phyloP scores from a whole-genome alignment of 257 asterid species.

The Lithospermum erythrorhizon region DNA sequence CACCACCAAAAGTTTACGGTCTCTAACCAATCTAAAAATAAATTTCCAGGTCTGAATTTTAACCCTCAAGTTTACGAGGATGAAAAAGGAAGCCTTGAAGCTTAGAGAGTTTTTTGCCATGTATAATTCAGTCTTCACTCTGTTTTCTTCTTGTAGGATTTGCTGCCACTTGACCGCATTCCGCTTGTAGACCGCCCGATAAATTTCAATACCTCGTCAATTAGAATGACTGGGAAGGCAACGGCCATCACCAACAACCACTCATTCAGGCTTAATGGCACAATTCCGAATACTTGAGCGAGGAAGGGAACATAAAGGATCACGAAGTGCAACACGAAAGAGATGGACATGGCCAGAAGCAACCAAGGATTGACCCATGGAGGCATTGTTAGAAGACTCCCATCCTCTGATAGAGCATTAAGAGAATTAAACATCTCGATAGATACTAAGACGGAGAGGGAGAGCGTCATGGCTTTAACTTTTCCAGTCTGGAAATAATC shows the following conservation, averaged over 20 bases:
- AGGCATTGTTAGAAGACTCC: constrained; percentile 87
- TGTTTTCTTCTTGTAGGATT: constrained; percentile 41
- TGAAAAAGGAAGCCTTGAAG: not conserved
- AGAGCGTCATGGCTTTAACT: constrained; percentile 92
- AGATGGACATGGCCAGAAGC: constrained; percentile 87
- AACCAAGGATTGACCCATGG: constrained; percentile 99
- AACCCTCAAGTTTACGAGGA: not conserved
- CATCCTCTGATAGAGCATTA: constrained; percentile 94
- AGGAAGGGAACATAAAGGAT: constrained; percentile 92
- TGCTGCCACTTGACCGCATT: constrained; percentile 22
- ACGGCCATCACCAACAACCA: constrained; percentile 79
- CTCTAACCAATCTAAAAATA: not conserved
- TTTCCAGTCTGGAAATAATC: constrained; percentile 87
- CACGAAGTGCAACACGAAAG: constrained; percentile 89
- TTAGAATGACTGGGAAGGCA: constrained; percentile 72
- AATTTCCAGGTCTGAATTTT: not conserved
- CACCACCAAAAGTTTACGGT: not conserved
- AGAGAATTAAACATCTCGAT: constrained; percentile 97
- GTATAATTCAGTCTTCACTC: constrained; percentile 29
- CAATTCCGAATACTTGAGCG: constrained; percentile 78
- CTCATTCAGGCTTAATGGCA: constrained; percentile 77
- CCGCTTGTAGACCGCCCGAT: constrained; percentile 72
- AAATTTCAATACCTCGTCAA: constrained; percentile 79
- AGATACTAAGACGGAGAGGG: constrained; percentile 86
- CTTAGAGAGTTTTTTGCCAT: not conserved